phyloP scores from a whole-genome alignment of 495 filamentous ascomycete species.

The Xylaria intraflava region DNA sequence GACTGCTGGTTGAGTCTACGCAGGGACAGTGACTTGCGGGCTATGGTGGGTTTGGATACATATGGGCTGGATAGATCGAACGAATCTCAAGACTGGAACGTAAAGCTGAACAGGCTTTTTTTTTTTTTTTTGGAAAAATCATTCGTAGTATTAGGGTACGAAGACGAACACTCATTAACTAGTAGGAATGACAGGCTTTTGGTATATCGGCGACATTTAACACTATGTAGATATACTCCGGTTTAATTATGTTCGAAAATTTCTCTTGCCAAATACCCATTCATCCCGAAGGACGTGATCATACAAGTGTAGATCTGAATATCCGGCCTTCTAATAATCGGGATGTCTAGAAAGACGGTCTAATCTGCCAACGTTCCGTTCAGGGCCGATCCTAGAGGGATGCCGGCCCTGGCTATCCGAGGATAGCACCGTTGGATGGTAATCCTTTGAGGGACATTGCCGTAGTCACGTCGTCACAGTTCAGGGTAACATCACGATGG shows the following conservation, averaged over 20 bases:
- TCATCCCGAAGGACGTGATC: conserved; percentile 36
- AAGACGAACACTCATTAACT: too few species aligned
- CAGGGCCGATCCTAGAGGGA: conserved; percentile 44
- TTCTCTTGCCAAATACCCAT: conserved; percentile 70
- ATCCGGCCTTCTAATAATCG: conserved; percentile 63
- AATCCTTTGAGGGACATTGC: background rate
- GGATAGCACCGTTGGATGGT: conserved; percentile 43
- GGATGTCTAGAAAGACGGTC: conserved; percentile 27
- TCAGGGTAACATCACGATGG: background rate
- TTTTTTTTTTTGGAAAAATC: too few species aligned
- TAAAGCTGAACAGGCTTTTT: too few species aligned
- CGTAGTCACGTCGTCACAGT: conserved; percentile 1
- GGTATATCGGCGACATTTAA: too few species aligned
- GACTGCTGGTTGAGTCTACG: too few species aligned
- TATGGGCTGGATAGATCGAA: too few species aligned
- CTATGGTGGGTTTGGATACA: too few species aligned
- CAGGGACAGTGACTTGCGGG: too few species aligned
- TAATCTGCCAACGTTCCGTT: conserved; percentile 58
- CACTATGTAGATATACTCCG: background rate
- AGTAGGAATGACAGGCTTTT: too few species aligned
- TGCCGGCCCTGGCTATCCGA: conserved; percentile 42
- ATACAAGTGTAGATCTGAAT: conserved; percentile 35
- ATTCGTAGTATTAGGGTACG: too few species aligned
- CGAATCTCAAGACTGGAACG: too few species aligned
- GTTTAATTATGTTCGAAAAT: conserved; percentile 51